phyloP scores from a whole-genome alignment of 371 early-diverging fungal species.

The Mortierella sp. region DNA sequence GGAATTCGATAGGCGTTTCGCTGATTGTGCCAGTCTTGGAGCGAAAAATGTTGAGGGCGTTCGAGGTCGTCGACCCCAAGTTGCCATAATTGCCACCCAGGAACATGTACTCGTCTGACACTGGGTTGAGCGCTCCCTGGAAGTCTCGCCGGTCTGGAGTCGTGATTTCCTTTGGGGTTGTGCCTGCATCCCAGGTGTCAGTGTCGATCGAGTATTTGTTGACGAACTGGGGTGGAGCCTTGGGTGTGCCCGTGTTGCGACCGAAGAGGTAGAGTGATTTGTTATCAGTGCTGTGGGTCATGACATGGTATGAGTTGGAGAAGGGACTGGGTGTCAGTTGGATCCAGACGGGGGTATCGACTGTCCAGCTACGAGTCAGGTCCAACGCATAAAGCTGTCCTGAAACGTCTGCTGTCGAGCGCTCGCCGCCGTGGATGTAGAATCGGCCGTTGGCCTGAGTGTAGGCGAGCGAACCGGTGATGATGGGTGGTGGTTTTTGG shows the following conservation, averaged over 20 bases:
- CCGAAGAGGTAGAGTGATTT: background rate
- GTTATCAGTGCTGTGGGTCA: slow-evolving; percentile 7
- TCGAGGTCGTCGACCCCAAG: no score
- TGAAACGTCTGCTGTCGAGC: background rate
- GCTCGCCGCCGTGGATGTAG: slow-evolving; percentile 16
- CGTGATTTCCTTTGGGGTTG: background rate
- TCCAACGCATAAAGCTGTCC: background rate
- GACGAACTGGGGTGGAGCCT: background rate
- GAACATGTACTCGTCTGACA: background rate
- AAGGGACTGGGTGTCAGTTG: background rate
- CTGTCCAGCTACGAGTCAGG: slow-evolving; percentile 7
- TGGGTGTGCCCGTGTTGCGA: background rate
- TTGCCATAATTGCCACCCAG: slow-evolving; percentile 1
- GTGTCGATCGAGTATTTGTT: background rate
- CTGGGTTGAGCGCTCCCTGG: background rate
- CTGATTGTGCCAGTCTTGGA: no score
- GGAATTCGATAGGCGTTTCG: no score
- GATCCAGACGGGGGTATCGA: background rate
- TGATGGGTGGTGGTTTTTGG: background rate
- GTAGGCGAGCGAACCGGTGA: slow-evolving; percentile 3
- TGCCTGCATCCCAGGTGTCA: slow-evolving; percentile 4
- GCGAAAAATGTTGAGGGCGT: no score
- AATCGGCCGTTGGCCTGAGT: slow-evolving; percentile 3
- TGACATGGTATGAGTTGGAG: slow-evolving; percentile 9
- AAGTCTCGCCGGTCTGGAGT: background rate